Percentiles rank a stretch among this genome's conserved stretches.
These are phyloP conservation scores for Termitomyces sp. DNA, from an alignment of 1,284 basidiomycete species.

Conservation along the genomic window DNA sequence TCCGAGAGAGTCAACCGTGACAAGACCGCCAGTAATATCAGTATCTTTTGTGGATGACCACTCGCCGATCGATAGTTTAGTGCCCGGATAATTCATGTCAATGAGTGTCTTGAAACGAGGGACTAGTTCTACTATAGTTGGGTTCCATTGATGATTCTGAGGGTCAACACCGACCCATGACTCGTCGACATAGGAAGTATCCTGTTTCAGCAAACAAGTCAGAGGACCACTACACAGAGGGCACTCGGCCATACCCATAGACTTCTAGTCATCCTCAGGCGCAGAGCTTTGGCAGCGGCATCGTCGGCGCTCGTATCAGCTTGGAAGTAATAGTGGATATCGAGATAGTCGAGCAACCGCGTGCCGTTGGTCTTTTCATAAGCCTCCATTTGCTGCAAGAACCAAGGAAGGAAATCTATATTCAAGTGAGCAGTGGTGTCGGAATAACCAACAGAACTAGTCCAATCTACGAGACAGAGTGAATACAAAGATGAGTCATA, in stretches of 20 bases:
- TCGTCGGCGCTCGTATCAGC: conserved; percentile 47
- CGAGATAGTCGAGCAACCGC: conserved; percentile 44
- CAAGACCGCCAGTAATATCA: conserved; percentile 45
- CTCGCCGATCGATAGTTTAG: conserved; percentile 46
- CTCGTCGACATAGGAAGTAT: conserved; percentile 45
- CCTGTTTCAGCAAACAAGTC: conserved; percentile 21
- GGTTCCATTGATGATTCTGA: conserved; percentile 42
- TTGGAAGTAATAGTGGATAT: conserved; percentile 50
- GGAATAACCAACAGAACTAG: conserved; percentile 38
- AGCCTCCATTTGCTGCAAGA: conserved; percentile 41
- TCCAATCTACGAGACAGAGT: conserved; percentile 34
- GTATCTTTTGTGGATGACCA: conserved; percentile 39
- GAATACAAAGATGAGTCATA: neutral
- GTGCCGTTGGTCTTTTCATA: conserved; percentile 30
- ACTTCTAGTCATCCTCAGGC: conserved; percentile 42
- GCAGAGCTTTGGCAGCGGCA: conserved; percentile 41
- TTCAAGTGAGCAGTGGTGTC: conserved; percentile 45
- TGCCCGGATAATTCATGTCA: conserved; percentile 41
- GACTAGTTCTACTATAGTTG: conserved; percentile 36
- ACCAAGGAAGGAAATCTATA: conserved; percentile 49
- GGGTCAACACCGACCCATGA: conserved; percentile 39
- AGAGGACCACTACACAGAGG: neutral
- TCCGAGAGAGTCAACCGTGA: conserved; percentile 42
- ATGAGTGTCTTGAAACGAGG: conserved; percentile 45
- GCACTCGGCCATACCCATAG: conserved; percentile 33